Evolutionary conservation across 2,329 filamentous ascomycete species (phyloP).

Genomic region (Metarhizium guizhouense): DNA sequence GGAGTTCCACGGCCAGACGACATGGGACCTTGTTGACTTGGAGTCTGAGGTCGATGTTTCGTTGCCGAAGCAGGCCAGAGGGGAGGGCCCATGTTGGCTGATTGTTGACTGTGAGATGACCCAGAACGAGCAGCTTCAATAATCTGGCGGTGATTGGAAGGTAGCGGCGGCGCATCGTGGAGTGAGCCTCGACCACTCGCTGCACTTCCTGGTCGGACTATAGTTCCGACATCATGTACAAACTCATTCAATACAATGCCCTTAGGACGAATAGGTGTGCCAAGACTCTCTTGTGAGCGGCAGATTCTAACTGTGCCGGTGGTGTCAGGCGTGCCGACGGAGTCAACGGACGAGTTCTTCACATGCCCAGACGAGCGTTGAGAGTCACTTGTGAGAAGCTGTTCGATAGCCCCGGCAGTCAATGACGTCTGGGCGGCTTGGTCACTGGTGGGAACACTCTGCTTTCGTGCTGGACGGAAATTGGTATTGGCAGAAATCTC

Average conservation of each 20-base stretch:
- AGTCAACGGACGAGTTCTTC: constrained; percentile 27
- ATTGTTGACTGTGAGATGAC: constrained; percentile 37
- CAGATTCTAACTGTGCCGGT: constrained; percentile 33
- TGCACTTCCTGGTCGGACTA: constrained; percentile 61
- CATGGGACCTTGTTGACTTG: constrained; percentile 38
- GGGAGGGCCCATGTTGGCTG: constrained; percentile 72
- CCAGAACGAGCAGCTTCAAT: constrained; percentile 69
- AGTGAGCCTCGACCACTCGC: constrained; percentile 48
- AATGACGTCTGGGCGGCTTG: constrained; percentile 75
- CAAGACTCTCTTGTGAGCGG: constrained; percentile 41
- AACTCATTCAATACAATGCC: constrained; percentile 29
- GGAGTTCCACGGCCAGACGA: constrained; percentile 45
- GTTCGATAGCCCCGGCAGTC: constrained; percentile 74
- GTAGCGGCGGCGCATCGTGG: constrained; percentile 59
- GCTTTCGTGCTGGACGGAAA: constrained; percentile 30
- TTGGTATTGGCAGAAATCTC: constrained; percentile 53
- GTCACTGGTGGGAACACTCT: constrained; percentile 45
- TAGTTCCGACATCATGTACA: constrained; percentile 24
- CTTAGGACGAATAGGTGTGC: constrained; percentile 31
- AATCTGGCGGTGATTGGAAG: constrained; percentile 70
- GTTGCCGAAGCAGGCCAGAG: constrained; percentile 67
- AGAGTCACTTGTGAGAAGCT: constrained; percentile 48
- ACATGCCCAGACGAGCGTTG: constrained; percentile 17
- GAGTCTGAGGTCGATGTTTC: constrained; percentile 50
- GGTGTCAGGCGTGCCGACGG: constrained; percentile 26